Evolutionary conservation across 2,329 filamentous ascomycete species (phyloP), one percentile per base, ranked within the genome.

Genomic region (Cytospora leucostoma): DNA sequence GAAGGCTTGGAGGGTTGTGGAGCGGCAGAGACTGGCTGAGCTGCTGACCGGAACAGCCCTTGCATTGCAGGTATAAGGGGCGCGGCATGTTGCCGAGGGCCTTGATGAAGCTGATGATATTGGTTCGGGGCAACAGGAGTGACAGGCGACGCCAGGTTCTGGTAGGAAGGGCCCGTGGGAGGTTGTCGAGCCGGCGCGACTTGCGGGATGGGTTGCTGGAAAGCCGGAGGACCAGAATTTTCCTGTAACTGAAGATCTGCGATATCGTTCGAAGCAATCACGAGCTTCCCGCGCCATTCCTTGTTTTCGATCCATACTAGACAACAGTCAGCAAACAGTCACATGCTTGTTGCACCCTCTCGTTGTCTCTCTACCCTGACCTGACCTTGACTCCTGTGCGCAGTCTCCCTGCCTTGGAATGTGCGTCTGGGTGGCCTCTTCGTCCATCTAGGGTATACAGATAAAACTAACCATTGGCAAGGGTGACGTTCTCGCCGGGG

Each of bases 1-100:
- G 80, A 70, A 35, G 77, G 69, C 67, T 77, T 74, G 59, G 69
- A 64, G 52, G 71, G 68, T 44, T 71, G 74, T 58, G 60, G 52
- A 19, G 71, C 63, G 27, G 50, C 17, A 21, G 73, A 62, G 6
- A 67, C 59, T 17, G 74, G 67, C 15, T 72, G 63, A 50, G 68
- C 59, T 62, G 70, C 50, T 55, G 61, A 67, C 69, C 69, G 61
- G 56, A 27, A 67, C 62, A 34, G 68, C 59, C 27, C 73, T 68
- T 63, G 71, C 67, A 21, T n/a, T n/a, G 51, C 59, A 32, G 59
- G 33, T 38, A 53, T 44, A 58, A 51, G 34, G n/a, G 63, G 33
- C 27, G 60, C 56, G 27, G 44, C 44, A 15, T 64, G 61, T 50
- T 61, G 61, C n/a, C 52, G 61, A 7, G 52, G 47, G 19, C 50